Evolutionary conservation across 805 yeast genomes (phyloP), one percentile per base, ranked within the genome.

Genomic region (Ogataea chonburiensis): DNA sequence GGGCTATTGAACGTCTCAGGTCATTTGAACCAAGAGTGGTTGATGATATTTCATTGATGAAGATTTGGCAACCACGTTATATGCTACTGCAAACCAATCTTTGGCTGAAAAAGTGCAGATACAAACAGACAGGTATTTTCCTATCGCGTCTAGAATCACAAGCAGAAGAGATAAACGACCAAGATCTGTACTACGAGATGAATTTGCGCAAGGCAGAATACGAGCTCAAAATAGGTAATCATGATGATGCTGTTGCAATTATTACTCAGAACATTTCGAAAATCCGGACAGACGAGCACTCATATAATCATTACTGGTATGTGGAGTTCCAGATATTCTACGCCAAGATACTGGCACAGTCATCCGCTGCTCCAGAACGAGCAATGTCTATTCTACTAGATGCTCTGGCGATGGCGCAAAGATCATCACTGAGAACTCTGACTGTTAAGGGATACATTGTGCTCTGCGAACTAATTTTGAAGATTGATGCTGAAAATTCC

Each of bases 321-420:
- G 56, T 77, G 15, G 66, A 65, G 48, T 67, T 72, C 37, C 73
- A 68, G 30, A 47, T 77, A 8, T 48, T 77, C 33, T 71, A 73
- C 46, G 68, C 76, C 27, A 49, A 60, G 10, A 63, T 76, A 1
- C 57, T 77, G 40, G 46, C 69, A 16, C 46, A 58, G 5, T 54
- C 71, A 11, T 70, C 73, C 0, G 17, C 33, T 4, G 57, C 67
- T 4, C 73, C 77, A 10, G 55, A 70, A 7, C 64, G 81, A 38
- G 76, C 74, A 0, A 44, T 81, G 7, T 69, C 81, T 0, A 50
- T 70, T 13, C 49, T 79, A 0, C 52, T 74, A 5, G 75, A 74
- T 42, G 67, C 77, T 34, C 56, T 81, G 2, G 68, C 71, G 30
- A 49, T 66, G 9, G 73, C 83, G 0, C 66, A 67, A 14, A 50